phyloP scores from a whole-genome alignment of 148 eudicot species.

The Cornus kousa region DNA sequence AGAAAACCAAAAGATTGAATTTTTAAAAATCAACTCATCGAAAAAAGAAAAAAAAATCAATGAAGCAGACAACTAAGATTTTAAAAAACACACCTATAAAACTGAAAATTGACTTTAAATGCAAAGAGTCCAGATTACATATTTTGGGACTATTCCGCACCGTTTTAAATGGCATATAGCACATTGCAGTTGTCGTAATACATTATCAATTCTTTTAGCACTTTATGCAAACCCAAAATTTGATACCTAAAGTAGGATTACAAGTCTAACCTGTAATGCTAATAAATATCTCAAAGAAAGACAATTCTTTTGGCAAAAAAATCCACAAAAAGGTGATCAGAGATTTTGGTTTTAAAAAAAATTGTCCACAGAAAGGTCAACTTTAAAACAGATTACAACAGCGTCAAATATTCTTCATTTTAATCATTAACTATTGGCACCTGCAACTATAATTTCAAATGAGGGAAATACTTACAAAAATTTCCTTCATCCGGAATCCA shows the following conservation, averaged over 20 bases:
- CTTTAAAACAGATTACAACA: neutral
- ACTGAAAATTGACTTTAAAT: no score
- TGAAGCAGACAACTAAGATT: no score
- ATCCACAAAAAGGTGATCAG: no score
- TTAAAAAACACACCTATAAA: no score
- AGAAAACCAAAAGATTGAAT: no score
- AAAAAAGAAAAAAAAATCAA: no score
- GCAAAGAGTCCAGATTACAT: neutral
- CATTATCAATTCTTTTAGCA: neutral
- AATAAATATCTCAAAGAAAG: neutral
- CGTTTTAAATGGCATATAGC: neutral
- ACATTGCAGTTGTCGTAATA: neutral
- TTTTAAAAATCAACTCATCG: neutral
- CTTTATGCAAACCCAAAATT: neutral
- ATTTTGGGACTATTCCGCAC: neutral
- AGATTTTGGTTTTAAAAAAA: no score
- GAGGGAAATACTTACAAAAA: constrained; percentile 35
- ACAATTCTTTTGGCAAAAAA: no score
- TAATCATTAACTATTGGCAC: neutral
- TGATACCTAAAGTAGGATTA: neutral
- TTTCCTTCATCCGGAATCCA: constrained; percentile 26
- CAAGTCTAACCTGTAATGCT: neutral
- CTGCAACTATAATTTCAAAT: neutral
- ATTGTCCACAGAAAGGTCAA: no score
- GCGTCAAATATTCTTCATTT: neutral